Percentiles rank a stretch among this genome's conserved stretches.
These are phyloP conservation scores for Cantharellus anzutake DNA, from an alignment of 768 basidiomycete species.

Conservation along the genomic window DNA sequence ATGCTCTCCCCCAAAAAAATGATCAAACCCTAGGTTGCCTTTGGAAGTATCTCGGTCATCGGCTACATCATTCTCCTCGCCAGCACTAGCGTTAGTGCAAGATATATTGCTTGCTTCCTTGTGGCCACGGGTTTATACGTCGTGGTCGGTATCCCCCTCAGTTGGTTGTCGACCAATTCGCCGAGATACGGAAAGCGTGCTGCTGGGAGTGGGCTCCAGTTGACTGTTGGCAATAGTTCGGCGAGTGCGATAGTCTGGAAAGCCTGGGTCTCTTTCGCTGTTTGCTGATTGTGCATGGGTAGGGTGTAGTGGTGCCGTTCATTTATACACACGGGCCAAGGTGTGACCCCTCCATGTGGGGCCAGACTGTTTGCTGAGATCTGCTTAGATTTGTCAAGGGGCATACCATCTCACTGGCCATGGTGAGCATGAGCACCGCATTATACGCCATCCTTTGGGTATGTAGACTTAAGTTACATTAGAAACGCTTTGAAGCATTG, in stretches of 20 bases:
- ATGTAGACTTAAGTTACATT: neutral
- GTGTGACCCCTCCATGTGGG: neutral
- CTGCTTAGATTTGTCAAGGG: neutral
- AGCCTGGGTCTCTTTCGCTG: neutral
- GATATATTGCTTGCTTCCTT: constrained; percentile 5
- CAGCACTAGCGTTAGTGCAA: constrained; percentile 1
- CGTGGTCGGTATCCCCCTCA: neutral
- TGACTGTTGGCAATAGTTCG: constrained; percentile 2
- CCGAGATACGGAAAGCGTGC: constrained; percentile 4
- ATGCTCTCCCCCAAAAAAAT: neutral
- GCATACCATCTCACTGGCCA: neutral
- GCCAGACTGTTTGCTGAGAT: neutral
- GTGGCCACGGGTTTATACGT: constrained; percentile 4
- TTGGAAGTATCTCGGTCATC: neutral
- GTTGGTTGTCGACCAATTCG: neutral
- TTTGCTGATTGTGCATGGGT: neutral
- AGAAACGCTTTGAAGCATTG: neutral
- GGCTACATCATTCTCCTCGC: constrained; percentile 9
- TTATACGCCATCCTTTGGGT: neutral
- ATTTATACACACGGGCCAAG: constrained; percentile 2
- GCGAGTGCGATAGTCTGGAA: neutral
- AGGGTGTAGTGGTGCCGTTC: constrained; percentile 6
- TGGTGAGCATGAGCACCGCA: neutral
- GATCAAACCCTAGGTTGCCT: neutral
- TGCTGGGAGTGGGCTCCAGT: constrained; percentile 1